These are phyloP conservation scores for Infundibulicybe gibba DNA, from an alignment of 768 basidiomycete genomes.

Conservation along the genomic window DNA sequence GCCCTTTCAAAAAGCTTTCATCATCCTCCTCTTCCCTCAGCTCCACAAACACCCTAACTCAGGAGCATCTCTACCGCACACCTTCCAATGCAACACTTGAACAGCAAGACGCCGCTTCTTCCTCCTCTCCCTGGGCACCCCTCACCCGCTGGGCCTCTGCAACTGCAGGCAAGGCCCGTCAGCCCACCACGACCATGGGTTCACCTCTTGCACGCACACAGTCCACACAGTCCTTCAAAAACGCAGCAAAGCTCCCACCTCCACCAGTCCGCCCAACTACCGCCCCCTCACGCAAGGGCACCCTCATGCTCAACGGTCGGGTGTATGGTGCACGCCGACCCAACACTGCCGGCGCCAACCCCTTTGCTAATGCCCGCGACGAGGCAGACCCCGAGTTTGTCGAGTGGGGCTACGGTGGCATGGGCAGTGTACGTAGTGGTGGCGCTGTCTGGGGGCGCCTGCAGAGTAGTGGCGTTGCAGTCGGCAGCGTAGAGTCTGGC, in stretches of 20 bases:
- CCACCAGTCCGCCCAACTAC: not conserved
- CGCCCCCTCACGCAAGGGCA: slow-evolving; percentile 32
- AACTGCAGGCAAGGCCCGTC: too few relatives aligned
- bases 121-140: too few relatives aligned
- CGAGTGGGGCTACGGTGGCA: slow-evolving; percentile 89
- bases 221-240: slow-evolving; percentile 22
- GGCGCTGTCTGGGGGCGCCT: slow-evolving; percentile 31
- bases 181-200: slow-evolving; percentile 9
- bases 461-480: slow-evolving; percentile 18
- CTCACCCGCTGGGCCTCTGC: slow-evolving; percentile 19
- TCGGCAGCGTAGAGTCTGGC: slow-evolving; percentile 14
- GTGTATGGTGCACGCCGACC: slow-evolving; percentile 61
- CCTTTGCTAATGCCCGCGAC: slow-evolving; percentile 59
- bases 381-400: slow-evolving; percentile 78
- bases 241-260: not conserved
- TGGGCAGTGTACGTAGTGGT: slow-evolving; percentile 59
- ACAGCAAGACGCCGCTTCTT: too few relatives aligned
- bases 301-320: slow-evolving; percentile 81
- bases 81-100: not conserved
- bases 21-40: not conserved
- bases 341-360: slow-evolving; percentile 36
- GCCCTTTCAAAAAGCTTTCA: not conserved
- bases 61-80: slow-evolving; percentile 1
- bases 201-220: slow-evolving; percentile 31
- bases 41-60: too few relatives aligned